A percentile compares a stretch with the other conserved stretches of the same genome.
These are phyloP conservation scores for Didymella pomorum DNA, from an alignment of 2,329 filamentous ascomycete genomes.

Conservation along the genomic window DNA sequence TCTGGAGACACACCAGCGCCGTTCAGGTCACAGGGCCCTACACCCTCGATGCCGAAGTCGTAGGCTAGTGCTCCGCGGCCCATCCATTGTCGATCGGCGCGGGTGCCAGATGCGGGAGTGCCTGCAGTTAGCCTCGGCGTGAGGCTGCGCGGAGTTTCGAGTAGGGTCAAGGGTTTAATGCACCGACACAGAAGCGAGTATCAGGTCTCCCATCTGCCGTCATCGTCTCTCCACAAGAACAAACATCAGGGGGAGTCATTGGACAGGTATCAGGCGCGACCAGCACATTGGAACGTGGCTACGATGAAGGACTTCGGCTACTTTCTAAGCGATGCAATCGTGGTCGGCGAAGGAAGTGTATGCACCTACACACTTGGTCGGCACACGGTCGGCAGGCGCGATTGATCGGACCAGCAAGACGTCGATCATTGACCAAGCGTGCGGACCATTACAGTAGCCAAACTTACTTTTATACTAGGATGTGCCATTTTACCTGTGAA, in stretches of 20 bases:
- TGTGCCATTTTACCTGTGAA: not conserved
- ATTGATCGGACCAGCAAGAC: not conserved
- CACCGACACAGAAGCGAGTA: constrained; percentile 1
- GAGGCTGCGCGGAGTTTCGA: constrained; percentile 4
- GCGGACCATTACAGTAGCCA: not conserved
- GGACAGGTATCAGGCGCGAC: not conserved
- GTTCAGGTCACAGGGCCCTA: not conserved
- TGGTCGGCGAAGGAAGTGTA: not conserved
- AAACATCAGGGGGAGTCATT: not conserved
- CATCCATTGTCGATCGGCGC: not conserved
- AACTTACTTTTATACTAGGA: not conserved
- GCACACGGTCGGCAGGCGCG: not conserved
- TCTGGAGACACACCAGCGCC: not conserved
- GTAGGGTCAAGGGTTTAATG: not conserved
- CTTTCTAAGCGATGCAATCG: not conserved
- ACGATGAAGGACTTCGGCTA: not conserved
- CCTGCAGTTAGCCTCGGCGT: constrained; percentile 8
- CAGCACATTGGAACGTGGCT: not conserved
- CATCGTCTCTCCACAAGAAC: not conserved
- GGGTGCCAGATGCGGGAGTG: constrained; percentile 2
- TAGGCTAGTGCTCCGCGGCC: no score
- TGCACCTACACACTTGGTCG: not conserved
- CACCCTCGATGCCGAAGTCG: not conserved
- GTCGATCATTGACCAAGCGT: constrained; percentile 3
- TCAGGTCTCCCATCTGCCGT: not conserved